Evolutionary conservation across 805 yeast genomes (phyloP).

Genomic region (Candida suzukii): DNA sequence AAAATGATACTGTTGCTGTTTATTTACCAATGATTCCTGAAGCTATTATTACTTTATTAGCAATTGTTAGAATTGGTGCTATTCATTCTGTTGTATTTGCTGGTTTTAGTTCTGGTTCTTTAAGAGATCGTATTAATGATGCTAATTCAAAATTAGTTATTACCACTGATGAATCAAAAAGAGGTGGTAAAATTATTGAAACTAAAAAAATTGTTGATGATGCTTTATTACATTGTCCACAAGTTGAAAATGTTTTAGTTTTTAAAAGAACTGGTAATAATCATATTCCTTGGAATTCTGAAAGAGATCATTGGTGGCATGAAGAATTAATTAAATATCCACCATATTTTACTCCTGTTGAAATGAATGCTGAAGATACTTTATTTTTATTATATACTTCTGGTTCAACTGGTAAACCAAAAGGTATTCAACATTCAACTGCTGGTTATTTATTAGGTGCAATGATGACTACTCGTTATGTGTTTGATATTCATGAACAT

Average conservation of each 20-base stretch:
- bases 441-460: conserved; percentile 78
- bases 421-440: conserved; percentile 78
- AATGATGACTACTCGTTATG: conserved; percentile 63
- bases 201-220: conserved; percentile 81
- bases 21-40: conserved; percentile 85
- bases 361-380: conserved; percentile 77
- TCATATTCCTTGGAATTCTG: conserved; percentile 39
- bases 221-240: conserved; percentile 59
- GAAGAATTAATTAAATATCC: conserved; percentile 60
- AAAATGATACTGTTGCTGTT: conserved; percentile 83
- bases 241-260: conserved; percentile 63
- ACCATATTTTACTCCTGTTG: conserved; percentile 65
- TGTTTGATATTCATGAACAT: conserved; percentile 68
- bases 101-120: conserved; percentile 70
- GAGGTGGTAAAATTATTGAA: conserved; percentile 78
- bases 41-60: conserved; percentile 68
- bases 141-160: conserved; percentile 67
- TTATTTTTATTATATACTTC: conserved; percentile 76
- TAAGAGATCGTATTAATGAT: conserved; percentile 64
- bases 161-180: conserved; percentile 75
- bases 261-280: conserved; percentile 65
- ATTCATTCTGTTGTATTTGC: conserved; percentile 82
- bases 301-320: conserved; percentile 75
- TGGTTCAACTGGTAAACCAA: conserved; percentile 86
- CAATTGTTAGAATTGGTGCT: conserved; percentile 77